Conservation (phyloP, 345 rosid genomes). For the Dipteronia sinensis region DNA sequence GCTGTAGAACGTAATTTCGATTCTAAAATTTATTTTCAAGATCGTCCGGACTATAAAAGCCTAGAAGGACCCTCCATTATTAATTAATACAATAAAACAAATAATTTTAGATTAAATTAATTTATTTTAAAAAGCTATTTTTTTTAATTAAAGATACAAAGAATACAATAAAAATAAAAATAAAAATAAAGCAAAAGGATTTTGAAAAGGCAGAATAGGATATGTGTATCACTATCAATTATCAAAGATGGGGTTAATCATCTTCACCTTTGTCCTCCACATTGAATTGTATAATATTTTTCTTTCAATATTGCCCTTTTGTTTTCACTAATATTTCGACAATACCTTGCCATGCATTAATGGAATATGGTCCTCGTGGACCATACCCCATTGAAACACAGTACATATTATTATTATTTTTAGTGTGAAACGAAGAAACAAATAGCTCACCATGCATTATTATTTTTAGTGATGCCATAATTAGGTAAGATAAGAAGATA, state of each 20-base stretch:
- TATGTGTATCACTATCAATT: slow-evolving; percentile 29
- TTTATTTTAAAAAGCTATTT: neutral
- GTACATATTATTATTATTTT: neutral
- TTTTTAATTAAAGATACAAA: too few species aligned
- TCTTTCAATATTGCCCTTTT: slow-evolving; percentile 27
- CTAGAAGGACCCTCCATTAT: slow-evolving; percentile 1
- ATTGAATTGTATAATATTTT: slow-evolving; percentile 9
- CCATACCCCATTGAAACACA: slow-evolving; percentile 16
- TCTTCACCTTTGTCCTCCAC: slow-evolving; percentile 10
- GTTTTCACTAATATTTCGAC: slow-evolving; percentile 18
- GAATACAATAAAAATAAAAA: too few species aligned
- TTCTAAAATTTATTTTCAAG: too few species aligned
- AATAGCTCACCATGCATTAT: neutral
- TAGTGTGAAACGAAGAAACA: slow-evolving; percentile 31
- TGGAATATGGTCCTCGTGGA: slow-evolving; percentile 30
- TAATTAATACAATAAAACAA: neutral
- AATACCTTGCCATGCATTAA: slow-evolving; percentile 26
- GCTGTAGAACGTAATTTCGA: too few species aligned
- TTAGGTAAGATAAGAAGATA: neutral
- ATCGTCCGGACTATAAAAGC: too few species aligned
- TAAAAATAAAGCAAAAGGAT: neutral
- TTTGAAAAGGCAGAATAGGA: slow-evolving; percentile 19
- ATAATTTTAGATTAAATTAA: too few species aligned
- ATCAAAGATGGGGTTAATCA: slow-evolving; percentile 28
- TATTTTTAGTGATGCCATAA: neutral